A percentile compares a stretch with the other conserved stretches of the same genome.
Conservation (phyloP, 768 basidiomycete genomes). For the Naganishia onofrii region DNA sequence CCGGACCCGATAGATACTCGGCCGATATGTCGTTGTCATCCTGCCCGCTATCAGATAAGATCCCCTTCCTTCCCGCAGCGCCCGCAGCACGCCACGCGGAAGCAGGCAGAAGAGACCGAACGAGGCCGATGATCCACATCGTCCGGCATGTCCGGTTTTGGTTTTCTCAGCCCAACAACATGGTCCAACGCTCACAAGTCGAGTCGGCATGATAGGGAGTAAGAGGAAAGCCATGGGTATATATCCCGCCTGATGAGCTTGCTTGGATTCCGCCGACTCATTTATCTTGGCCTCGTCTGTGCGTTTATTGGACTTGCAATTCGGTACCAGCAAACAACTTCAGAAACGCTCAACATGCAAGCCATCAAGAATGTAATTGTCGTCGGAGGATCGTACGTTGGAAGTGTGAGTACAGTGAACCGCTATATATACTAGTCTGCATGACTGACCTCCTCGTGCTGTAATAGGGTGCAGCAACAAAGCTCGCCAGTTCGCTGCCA, state of each 20-base stretch:
- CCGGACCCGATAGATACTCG: too few relatives aligned
- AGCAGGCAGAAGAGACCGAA: too few relatives aligned
- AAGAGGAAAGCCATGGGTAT: background rate
- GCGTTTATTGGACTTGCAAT: background rate
- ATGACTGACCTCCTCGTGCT: too few relatives aligned
- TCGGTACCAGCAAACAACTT: background rate
- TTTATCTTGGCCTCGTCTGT: background rate
- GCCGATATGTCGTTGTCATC: too few relatives aligned
- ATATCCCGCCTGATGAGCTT: background rate
- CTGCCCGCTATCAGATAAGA: slow-evolving; percentile 4
- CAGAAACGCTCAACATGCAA: background rate
- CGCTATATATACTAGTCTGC: too few relatives aligned
- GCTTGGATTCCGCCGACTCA: background rate
- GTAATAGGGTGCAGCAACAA: slow-evolving; percentile 21
- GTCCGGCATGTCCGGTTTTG: slow-evolving; percentile 15
- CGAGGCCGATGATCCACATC: background rate
- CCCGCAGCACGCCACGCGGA: too few relatives aligned
- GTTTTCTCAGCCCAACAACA: too few relatives aligned
- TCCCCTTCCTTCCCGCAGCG: background rate
- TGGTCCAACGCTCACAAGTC: too few relatives aligned
- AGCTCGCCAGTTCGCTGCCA: slow-evolving; percentile 23
- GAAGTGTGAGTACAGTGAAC: slow-evolving; percentile 4
- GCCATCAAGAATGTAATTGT: slow-evolving; percentile 30
- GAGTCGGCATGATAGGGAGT: background rate
- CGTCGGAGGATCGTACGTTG: slow-evolving; percentile 31